These are phyloP conservation scores for Thalassiosira hispida DNA, from an alignment of 352 stramenopile genomes.

Conservation along the genomic window DNA sequence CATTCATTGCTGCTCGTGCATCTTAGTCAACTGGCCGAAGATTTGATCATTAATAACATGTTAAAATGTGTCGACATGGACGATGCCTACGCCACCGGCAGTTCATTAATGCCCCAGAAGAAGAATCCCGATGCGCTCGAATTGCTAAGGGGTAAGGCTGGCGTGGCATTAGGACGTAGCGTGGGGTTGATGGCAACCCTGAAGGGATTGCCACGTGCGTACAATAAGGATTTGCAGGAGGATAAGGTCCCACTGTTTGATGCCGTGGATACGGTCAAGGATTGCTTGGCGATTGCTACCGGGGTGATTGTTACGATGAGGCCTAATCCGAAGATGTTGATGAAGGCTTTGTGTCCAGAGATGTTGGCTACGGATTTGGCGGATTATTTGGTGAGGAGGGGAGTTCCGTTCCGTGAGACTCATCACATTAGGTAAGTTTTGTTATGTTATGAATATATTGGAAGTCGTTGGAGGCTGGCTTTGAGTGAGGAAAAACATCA, in stretches of 20 bases:
- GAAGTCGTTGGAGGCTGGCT: not conserved
- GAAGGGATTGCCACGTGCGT: conserved; percentile 95
- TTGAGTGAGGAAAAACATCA: conserved; percentile 21
- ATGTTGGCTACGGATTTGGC: conserved; percentile 99
- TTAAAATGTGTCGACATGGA: conserved; percentile 95
- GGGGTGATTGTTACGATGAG: conserved; percentile 97
- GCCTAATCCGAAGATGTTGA: conserved; percentile 93
- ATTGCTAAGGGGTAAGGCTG: conserved; percentile 96
- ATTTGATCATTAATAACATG: conserved; percentile 97
- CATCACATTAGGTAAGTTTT: conserved; percentile 92
- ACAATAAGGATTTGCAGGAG: conserved; percentile 99
- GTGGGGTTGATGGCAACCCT: conserved; percentile 96
- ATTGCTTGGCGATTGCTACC: conserved; percentile 96
- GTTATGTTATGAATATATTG: not conserved
- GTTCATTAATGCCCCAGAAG: conserved; percentile 99
- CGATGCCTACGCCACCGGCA: conserved; percentile 98
- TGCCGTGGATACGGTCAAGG: conserved; percentile 95
- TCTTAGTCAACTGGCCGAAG: conserved; percentile 97
- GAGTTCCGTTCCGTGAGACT: conserved; percentile 99
- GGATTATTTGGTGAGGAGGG: conserved; percentile 98
- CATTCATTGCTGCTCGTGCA: conserved; percentile 94
- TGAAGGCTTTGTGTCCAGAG: conserved; percentile 94
- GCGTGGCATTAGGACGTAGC: conserved; percentile 92
- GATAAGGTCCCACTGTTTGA: conserved; percentile 98
- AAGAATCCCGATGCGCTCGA: conserved; percentile 99